Conservation (phyloP, 1,139 yeast genomes). For the Saccharomyces hybrid region DNA sequence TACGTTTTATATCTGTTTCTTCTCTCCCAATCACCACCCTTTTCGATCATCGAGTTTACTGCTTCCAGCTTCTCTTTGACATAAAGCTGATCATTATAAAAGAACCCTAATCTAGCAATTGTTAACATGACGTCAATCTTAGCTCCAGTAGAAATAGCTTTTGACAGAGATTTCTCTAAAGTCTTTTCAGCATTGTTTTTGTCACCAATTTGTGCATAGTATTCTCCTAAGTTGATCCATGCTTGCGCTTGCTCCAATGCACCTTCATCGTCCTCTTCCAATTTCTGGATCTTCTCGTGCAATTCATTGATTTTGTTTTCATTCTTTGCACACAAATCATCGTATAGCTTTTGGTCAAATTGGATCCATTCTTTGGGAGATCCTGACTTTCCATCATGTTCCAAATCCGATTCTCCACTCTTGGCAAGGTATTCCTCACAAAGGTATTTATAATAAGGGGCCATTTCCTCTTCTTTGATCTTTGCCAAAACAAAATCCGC, state of each 20-base stretch:
- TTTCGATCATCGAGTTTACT: conserved; percentile 68
- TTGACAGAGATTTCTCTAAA: conserved; percentile 65
- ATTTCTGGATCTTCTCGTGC: conserved; percentile 57
- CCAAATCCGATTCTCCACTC: not conserved
- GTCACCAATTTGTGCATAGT: conserved; percentile 80
- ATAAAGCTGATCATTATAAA: conserved; percentile 67
- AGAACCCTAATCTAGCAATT: conserved; percentile 77
- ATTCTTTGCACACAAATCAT: conserved; percentile 46
- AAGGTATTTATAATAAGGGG: conserved; percentile 76
- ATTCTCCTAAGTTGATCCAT: conserved; percentile 78
- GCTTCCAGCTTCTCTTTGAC: conserved; percentile 71
- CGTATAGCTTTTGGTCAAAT: conserved; percentile 56
- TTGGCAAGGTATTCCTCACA: conserved; percentile 40
- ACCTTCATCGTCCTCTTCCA: conserved; percentile 88
- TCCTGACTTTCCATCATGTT: not conserved
- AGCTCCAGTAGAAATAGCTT: conserved; percentile 80
- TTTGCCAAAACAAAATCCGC: conserved; percentile 43
- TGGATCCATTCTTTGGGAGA: not conserved
- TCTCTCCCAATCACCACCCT: conserved; percentile 99
- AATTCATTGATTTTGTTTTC: conserved; percentile 48
- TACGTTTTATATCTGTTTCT: conserved; percentile 91
- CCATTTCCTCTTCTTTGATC: conserved; percentile 58
- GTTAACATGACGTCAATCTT: conserved; percentile 82
- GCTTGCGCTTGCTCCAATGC: conserved; percentile 73
- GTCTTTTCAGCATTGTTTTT: conserved; percentile 64